Evolutionary conservation across 1,284 basidiomycete genomes (phyloP).

Genomic region (Sanguinoderma infundibulare): DNA sequence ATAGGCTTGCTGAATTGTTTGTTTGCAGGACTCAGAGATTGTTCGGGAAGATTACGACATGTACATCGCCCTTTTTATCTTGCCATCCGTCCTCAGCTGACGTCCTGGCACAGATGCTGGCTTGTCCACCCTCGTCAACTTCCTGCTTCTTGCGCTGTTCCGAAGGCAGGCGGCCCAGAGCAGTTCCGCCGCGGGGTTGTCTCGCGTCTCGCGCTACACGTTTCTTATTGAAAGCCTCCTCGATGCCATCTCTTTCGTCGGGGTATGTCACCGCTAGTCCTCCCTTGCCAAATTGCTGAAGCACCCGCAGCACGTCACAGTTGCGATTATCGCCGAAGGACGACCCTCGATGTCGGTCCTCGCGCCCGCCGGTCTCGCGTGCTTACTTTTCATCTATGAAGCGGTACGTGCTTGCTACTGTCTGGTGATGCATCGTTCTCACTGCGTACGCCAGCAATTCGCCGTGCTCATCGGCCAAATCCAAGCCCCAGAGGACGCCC

Average conservation of each 20-base stretch:
- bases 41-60: slow-evolving; percentile 82
- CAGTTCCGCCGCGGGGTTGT: slow-evolving; percentile 79
- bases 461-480: slow-evolving; percentile 79
- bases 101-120: slow-evolving; percentile 64
- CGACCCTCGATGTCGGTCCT: slow-evolving; percentile 78
- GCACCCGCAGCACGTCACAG: slow-evolving; percentile 66
- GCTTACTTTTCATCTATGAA: slow-evolving; percentile 72
- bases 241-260: slow-evolving; percentile 83
- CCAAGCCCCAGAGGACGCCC: slow-evolving; percentile 77
- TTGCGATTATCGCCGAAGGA: slow-evolving; percentile 83
- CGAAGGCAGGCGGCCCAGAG: slow-evolving; percentile 76
- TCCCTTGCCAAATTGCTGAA: not conserved
- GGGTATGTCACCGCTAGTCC: slow-evolving; percentile 37
- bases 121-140: slow-evolving; percentile 67
- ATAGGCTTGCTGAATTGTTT: not conserved
- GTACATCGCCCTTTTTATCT: slow-evolving; percentile 51
- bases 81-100: not conserved
- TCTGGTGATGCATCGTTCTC: slow-evolving; percentile 1
- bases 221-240: slow-evolving; percentile 79
- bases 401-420: slow-evolving; percentile 51
- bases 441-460: slow-evolving; percentile 67
- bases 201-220: slow-evolving; percentile 80
- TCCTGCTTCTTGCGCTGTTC: slow-evolving; percentile 68
- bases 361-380: slow-evolving; percentile 81
- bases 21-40: slow-evolving; percentile 59